These are phyloP conservation scores for Pseudogymnoascus sp. DNA, from an alignment of 2,329 filamentous ascomycete genomes.

Conservation along the genomic window DNA sequence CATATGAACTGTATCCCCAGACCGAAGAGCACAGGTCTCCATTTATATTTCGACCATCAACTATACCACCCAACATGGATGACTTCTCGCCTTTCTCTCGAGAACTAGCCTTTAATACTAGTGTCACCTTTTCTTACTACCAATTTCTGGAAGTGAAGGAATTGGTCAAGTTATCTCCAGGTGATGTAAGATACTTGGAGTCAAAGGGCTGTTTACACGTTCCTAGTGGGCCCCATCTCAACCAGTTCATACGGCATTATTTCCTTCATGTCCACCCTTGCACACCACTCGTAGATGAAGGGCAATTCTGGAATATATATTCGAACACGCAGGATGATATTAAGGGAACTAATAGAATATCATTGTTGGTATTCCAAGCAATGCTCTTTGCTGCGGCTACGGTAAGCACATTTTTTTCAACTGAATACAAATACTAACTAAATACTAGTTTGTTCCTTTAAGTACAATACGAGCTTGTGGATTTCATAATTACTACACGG, in stretches of 20 bases:
- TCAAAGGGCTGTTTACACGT: neutral
- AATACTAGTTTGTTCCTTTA: neutral
- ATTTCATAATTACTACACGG: neutral
- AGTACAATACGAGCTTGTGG: neutral
- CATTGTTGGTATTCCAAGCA: neutral
- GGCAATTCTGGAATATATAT: neutral
- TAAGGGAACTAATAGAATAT: neutral
- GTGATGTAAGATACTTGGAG: neutral
- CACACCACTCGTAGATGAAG: neutral
- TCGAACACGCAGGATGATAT: neutral
- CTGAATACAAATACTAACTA: neutral
- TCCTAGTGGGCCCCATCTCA: neutral
- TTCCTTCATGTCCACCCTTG: neutral
- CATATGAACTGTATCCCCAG: neutral
- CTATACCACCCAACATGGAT: neutral
- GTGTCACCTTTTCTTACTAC: neutral
- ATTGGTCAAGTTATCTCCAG: neutral
- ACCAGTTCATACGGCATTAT: neutral
- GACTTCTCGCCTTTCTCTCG: neutral
- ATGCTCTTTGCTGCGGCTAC: neutral
- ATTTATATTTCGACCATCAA: neutral
- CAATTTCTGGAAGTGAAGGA: neutral
- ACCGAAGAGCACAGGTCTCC: neutral
- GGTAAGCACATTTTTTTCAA: neutral
- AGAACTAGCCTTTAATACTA: neutral